phyloP scores from a whole-genome alignment of 2,329 filamentous ascomycete genomes.

The Fusarium nanum region DNA sequence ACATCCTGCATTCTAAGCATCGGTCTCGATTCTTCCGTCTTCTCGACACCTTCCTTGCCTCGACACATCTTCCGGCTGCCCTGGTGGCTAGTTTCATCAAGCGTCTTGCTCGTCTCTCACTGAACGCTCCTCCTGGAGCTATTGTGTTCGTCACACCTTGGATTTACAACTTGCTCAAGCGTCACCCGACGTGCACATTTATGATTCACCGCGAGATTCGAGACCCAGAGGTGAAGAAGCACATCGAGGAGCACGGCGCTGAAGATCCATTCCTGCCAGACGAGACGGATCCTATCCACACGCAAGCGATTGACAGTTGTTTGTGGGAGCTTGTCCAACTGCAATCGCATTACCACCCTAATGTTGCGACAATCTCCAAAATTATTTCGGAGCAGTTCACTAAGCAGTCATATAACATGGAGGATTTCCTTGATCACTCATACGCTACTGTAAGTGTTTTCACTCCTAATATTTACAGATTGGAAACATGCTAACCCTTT shows the following conservation, averaged over 20 bases:
- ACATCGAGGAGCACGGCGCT: constrained; percentile 69
- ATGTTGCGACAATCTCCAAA: constrained; percentile 91
- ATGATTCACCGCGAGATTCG: constrained; percentile 87
- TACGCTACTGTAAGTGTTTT: constrained; percentile 77
- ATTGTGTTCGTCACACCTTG: constrained; percentile 91
- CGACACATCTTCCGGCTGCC: constrained; percentile 89
- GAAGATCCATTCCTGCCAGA: constrained; percentile 80
- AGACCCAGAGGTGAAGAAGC: constrained; percentile 66
- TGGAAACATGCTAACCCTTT: background rate
- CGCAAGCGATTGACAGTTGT: constrained; percentile 88
- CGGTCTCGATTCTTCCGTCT: constrained; percentile 93
- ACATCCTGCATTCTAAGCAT: constrained; percentile 92
- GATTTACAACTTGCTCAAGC: constrained; percentile 93
- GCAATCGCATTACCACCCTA: constrained; percentile 95
- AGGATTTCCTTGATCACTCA: constrained; percentile 96
- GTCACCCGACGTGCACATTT: constrained; percentile 90
- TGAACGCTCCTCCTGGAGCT: constrained; percentile 90
- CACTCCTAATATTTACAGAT: background rate
- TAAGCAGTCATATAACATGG: constrained; percentile 92
- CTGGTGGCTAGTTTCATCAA: constrained; percentile 97
- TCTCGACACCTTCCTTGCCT: constrained; percentile 88
- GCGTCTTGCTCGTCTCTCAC: constrained; percentile 82
- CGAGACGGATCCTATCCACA: constrained; percentile 86
- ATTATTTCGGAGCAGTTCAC: constrained; percentile 98
- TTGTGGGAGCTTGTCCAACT: constrained; percentile 95